These are phyloP conservation scores for Lophium mytilinum DNA, from an alignment of 495 filamentous ascomycete genomes.

Conservation along the genomic window DNA sequence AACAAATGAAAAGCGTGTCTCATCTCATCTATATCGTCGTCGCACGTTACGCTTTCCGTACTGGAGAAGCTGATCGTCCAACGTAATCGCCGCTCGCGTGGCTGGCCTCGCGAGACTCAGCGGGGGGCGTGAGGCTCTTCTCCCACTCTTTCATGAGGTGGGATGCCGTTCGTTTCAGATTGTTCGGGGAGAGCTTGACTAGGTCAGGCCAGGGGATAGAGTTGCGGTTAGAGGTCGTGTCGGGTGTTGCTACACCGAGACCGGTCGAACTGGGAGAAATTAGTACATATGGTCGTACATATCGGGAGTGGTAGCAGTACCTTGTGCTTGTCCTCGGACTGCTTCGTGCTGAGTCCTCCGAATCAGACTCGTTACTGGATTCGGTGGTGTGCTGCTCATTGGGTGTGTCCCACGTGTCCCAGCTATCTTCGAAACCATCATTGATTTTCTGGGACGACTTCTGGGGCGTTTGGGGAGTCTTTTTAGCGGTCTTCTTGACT, in stretches of 20 bases:
- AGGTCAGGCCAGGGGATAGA: conserved; percentile 63
- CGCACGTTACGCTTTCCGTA: conserved; percentile 1
- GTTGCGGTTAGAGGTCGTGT: conserved; percentile 38
- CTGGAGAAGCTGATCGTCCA: conserved; percentile 14
- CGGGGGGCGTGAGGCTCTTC: conserved; percentile 34
- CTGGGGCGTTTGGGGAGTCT: conserved; percentile 17
- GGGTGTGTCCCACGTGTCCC: conserved; percentile 32
- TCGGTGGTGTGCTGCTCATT: conserved; percentile 18
- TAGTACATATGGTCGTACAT: conserved; percentile 12
- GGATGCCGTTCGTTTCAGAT: conserved; percentile 59
- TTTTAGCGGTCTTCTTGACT: conserved; percentile 19
- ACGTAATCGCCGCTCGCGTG: conserved; percentile 20
- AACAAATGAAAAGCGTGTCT: neutral
- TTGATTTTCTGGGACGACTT: conserved; percentile 6
- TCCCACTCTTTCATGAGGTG: conserved; percentile 79
- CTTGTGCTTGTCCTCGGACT: conserved; percentile 26
- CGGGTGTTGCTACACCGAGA: conserved; percentile 1
- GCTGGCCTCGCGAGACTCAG: conserved; percentile 8
- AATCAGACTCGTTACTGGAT: conserved; percentile 15
- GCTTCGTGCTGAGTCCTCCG: conserved; percentile 23
- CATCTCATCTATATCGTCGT: neutral
- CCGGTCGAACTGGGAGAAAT: conserved; percentile 17
- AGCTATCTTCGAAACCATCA: conserved; percentile 21
- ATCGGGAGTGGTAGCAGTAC: conserved; percentile 14
- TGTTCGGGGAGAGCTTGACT: conserved; percentile 55